These are phyloP conservation scores for Primulina eburnea DNA, from an alignment of 257 asterid species.

Conservation along the genomic window DNA sequence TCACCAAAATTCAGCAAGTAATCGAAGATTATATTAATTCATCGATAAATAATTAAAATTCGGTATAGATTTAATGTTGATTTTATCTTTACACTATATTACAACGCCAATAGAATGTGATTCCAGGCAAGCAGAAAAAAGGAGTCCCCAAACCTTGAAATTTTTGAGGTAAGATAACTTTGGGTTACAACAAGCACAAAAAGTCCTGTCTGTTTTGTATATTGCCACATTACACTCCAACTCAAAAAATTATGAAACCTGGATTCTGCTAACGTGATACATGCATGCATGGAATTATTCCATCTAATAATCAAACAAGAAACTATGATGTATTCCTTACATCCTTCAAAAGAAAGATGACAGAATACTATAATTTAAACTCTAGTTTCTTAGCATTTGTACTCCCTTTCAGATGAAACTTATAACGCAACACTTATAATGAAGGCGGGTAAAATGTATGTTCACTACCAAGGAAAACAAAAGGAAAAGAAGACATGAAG, in stretches of 20 bases:
- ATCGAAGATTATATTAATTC: background rate
- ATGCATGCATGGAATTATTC: too few relatives aligned
- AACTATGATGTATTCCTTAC: background rate
- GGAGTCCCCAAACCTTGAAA: too few relatives aligned
- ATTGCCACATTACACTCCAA: too few relatives aligned
- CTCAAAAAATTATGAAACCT: background rate
- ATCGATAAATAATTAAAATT: background rate
- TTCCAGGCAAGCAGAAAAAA: background rate
- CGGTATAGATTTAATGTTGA: background rate
- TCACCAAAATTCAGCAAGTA: background rate
- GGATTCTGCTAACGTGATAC: background rate
- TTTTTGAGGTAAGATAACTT: background rate
- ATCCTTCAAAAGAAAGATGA: background rate
- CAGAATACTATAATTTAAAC: background rate
- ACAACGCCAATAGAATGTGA: background rate
- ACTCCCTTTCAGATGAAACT: constrained; percentile 2
- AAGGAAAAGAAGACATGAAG: constrained; percentile 17
- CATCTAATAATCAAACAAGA: background rate
- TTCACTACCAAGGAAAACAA: constrained; percentile 5
- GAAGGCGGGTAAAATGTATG: background rate
- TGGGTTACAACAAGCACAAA: too few relatives aligned
- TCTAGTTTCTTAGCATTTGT: constrained; percentile 11
- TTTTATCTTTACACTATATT: background rate
- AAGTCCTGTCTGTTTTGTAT: too few relatives aligned
- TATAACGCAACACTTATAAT: background rate